These are phyloP conservation scores for Lactarius pseudohatsudake DNA, from an alignment of 768 basidiomycete species.

Conservation along the genomic window DNA sequence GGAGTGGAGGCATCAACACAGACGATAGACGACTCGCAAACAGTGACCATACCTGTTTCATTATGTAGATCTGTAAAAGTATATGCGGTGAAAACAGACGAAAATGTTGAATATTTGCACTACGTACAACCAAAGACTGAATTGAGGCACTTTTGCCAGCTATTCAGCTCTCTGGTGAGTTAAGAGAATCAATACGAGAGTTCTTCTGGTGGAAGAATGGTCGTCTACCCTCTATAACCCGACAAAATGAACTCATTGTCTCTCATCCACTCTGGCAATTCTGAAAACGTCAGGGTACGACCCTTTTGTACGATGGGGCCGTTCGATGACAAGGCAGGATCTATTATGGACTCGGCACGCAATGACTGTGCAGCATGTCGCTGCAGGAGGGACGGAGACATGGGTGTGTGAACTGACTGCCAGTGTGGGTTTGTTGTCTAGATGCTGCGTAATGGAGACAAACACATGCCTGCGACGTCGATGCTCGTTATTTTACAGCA, in stretches of 20 bases:
- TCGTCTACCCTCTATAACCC: constrained; percentile 66
- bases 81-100: constrained; percentile 18
- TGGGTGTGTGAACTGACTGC: background rate
- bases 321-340: background rate
- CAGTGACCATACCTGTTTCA: constrained; percentile 57
- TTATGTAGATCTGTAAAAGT: constrained; percentile 65
- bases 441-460: background rate
- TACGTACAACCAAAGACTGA: constrained; percentile 69
- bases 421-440: background rate
- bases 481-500: too few species aligned
- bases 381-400: constrained; percentile 13
- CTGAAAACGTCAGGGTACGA: constrained; percentile 49
- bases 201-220: background rate
- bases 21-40: constrained; percentile 17
- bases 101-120: background rate
- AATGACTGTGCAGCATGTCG: constrained; percentile 9
- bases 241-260: constrained; percentile 72
- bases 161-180: constrained; percentile 51
- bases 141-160: constrained; percentile 58
- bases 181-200: background rate
- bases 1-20: constrained; percentile 23
- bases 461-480: background rate
- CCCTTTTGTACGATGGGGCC: background rate
- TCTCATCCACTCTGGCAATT: constrained; percentile 66
- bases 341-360: background rate